These are phyloP conservation scores for Suillus paluster DNA, from an alignment of 768 basidiomycete species.

Conservation along the genomic window DNA sequence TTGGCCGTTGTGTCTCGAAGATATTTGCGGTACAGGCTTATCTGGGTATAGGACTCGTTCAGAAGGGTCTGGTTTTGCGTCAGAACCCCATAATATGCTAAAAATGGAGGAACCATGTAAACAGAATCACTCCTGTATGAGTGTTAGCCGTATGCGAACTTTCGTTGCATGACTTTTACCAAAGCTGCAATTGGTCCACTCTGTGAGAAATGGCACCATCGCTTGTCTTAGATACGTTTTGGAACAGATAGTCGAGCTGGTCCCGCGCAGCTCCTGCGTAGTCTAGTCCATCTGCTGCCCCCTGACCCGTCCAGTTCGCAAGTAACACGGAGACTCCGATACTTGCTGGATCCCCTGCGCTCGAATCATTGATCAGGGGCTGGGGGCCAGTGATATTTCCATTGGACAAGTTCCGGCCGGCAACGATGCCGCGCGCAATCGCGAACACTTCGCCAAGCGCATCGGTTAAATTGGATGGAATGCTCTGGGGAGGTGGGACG, in stretches of 20 bases:
- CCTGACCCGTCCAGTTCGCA: conserved; percentile 55
- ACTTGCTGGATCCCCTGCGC: conserved; percentile 79
- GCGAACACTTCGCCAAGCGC: conserved; percentile 58
- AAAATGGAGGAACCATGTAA: conserved; percentile 87
- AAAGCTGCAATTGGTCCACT: conserved; percentile 67
- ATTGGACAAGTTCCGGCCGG: conserved; percentile 47
- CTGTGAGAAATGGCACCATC: conserved; percentile 89
- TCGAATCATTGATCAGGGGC: conserved; percentile 60
- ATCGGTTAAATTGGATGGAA: conserved; percentile 23
- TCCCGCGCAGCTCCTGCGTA: conserved; percentile 67
- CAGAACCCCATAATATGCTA: conserved; percentile 80
- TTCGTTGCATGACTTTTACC: conserved; percentile 44
- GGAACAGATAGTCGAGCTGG: conserved; percentile 67
- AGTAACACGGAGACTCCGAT: conserved; percentile 73
- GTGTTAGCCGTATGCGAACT: background rate
- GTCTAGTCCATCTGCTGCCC: conserved; percentile 45
- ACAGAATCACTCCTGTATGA: conserved; percentile 71
- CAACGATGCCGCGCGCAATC: conserved; percentile 57
- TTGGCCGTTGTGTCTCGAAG: conserved; percentile 54
- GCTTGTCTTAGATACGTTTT: conserved; percentile 58
- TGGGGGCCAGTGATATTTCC: conserved; percentile 53
- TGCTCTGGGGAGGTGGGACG: conserved; percentile 31
- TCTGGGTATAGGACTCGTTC: conserved; percentile 69
- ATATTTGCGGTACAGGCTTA: conserved; percentile 69
- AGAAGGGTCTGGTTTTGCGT: conserved; percentile 63